These are phyloP conservation scores for Discostella pseudostelligera DNA, from an alignment of 108 stramenopile species.

Conservation along the genomic window DNA sequence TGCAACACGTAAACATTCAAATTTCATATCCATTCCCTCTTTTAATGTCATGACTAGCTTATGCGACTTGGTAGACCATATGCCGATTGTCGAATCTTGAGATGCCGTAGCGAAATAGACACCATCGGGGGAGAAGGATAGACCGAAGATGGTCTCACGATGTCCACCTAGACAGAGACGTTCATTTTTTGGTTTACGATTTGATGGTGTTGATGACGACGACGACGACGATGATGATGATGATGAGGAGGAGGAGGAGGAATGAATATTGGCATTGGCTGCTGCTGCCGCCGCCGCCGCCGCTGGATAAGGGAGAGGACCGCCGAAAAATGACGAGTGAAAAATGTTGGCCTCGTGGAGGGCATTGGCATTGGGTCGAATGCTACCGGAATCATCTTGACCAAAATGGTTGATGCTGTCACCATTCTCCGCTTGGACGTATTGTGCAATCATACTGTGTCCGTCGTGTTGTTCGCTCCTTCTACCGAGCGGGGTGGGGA, in stretches of 20 bases:
- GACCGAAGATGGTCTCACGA: slow-evolving; percentile 71
- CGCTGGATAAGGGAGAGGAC: slow-evolving; percentile 9
- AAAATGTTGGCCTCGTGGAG: slow-evolving; percentile 34
- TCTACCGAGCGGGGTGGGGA: too few relatives aligned
- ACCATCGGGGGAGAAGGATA: slow-evolving; percentile 70
- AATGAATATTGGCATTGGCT: not conserved
- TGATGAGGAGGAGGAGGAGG: not conserved
- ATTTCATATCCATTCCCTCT: slow-evolving; percentile 51
- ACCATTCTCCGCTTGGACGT: too few relatives aligned
- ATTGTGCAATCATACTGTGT: too few relatives aligned
- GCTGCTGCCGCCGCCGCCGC: not conserved
- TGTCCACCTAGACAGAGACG: slow-evolving; percentile 66
- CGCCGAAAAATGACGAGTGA: slow-evolving; percentile 35
- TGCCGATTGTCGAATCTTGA: slow-evolving; percentile 71
- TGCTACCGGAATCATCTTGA: too few relatives aligned
- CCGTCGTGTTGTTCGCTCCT: too few relatives aligned
- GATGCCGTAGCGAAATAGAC: slow-evolving; percentile 74
- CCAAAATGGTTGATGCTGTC: too few relatives aligned
- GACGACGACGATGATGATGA: not conserved
- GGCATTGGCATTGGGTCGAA: slow-evolving; percentile 25
- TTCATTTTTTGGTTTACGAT: slow-evolving; percentile 44
- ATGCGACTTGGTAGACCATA: slow-evolving; percentile 67
- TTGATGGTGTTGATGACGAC: not conserved
- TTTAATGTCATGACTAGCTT: slow-evolving; percentile 50
- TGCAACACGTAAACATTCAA: slow-evolving; percentile 78